Conservation (phyloP, 2,329 filamentous ascomycete genomes). For the Colletotrichum somersetense region DNA sequence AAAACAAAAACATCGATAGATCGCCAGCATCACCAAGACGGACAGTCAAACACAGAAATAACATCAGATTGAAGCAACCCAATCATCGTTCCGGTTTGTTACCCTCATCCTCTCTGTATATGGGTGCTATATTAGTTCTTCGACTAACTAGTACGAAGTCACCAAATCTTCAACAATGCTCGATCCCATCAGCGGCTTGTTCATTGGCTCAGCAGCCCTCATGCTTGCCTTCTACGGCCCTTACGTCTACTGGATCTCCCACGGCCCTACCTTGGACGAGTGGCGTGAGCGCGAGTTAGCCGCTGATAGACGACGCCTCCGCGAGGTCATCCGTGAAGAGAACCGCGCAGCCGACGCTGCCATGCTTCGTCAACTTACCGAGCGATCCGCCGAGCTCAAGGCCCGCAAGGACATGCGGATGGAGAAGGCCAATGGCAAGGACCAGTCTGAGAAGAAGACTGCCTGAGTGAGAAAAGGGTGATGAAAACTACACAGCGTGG, state of each 20-base stretch:
- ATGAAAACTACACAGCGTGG: background rate
- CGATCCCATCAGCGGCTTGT: background rate
- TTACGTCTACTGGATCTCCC: background rate
- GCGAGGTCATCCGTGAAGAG: background rate
- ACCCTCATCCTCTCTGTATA: too few relatives aligned
- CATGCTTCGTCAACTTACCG: background rate
- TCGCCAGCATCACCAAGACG: too few relatives aligned
- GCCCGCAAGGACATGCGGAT: background rate
- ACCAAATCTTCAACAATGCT: background rate
- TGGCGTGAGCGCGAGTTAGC: background rate
- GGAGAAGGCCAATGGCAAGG: background rate
- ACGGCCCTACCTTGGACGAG: background rate
- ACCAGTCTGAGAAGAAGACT: background rate
- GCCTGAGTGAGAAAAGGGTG: background rate
- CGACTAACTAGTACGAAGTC: background rate
- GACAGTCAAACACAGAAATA: background rate
- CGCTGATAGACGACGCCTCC: slow-evolving; percentile 5
- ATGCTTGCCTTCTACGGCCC: background rate
- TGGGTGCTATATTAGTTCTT: too few relatives aligned
- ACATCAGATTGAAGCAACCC: background rate
- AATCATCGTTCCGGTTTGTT: background rate
- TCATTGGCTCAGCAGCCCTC: background rate
- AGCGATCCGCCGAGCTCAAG: background rate
- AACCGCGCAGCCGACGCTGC: background rate
- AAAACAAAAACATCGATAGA: background rate